Evolutionary conservation across 306 rosid species (phyloP), one percentile per base, ranked within the genome.

Genomic region (Lagenaria siceraria): DNA sequence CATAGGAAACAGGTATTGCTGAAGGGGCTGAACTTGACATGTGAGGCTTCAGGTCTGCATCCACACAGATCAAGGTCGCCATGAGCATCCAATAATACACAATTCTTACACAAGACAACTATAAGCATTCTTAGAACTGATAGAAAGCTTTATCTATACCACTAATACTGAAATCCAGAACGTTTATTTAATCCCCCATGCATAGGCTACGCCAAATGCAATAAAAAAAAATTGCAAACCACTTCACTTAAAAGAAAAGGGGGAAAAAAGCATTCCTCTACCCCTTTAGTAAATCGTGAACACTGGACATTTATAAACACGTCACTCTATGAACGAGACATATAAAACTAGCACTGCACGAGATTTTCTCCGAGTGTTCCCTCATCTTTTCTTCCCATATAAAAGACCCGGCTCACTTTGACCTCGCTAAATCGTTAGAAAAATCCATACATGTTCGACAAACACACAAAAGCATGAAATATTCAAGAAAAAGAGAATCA

Each of bases 1-100:
- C 92, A 73, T 90, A 90, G 3, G 92, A 86, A 56, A 86, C 86
- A 1, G 97, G 98, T 8, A 83, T 82, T 66, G 81, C 55, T 0
- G 92, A 83, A 17, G 91, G 91, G 24, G 79, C 82, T 3, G 91
- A 69, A 77, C 72, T 84, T n/a, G 85, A 58, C 54, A 36, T 33
- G 68, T 88, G 85, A 21, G 87, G 63, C 86, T 87, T 91, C 65
- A 29, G 22, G 83, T 93, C 98, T 93, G 85, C 42, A 63, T 78
- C 43, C 29, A 74, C 80, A 31, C 38, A 19, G 17, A 33, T 17
- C 66, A 79, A 14, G 51, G 29, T 51, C 40, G 76, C 56, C 40
- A 31, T 43, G 18, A 46, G 73, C 62, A 73, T 73, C 19, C 27
- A 73, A 73, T 29, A 46, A 52, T 40, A 52, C 14, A 52, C 59